A percentile compares a stretch with the other conserved stretches of the same genome.
phyloP scores from a whole-genome alignment of 441 rosid genomes.

The Jatropha multifida region DNA sequence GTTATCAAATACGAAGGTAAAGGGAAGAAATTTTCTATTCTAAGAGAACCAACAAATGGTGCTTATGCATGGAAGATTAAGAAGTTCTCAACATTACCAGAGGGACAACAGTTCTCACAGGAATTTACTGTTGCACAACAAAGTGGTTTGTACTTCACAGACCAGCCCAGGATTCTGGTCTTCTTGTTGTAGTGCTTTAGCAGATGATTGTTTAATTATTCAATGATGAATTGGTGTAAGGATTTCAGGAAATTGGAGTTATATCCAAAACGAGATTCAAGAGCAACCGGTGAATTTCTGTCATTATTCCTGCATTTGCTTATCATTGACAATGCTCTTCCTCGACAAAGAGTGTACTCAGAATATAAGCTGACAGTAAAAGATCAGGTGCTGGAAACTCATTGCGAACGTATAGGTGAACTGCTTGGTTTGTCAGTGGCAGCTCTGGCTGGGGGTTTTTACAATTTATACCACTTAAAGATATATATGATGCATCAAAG shows the following conservation, averaged over 20 bases:
- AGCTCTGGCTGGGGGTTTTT: not conserved
- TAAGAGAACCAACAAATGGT: conserved; percentile 7
- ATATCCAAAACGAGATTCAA: not conserved
- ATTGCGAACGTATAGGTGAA: not conserved
- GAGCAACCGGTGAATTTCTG: not conserved
- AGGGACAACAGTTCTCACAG: not conserved
- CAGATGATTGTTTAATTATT: too few relatives aligned
- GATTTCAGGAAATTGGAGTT: not conserved
- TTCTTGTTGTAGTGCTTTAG: not conserved
- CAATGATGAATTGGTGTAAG: too few relatives aligned
- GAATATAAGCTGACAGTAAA: not conserved
- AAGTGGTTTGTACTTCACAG: conserved; percentile 13
- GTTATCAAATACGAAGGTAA: conserved; percentile 11
- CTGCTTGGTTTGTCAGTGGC: not conserved
- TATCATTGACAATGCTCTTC: not conserved
- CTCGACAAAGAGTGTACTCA: not conserved
- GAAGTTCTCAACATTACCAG: not conserved
- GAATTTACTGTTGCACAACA: conserved; percentile 1
- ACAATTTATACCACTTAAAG: conserved; percentile 1
- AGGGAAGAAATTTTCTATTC: conserved; percentile 14
- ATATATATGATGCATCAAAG: conserved; percentile 13
- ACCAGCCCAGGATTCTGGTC: too few relatives aligned
- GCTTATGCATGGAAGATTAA: conserved; percentile 17
- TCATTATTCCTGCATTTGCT: not conserved
- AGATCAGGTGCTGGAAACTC: not conserved